phyloP scores from a whole-genome alignment of 495 filamentous ascomycete species.

The Evernia prunastri region DNA sequence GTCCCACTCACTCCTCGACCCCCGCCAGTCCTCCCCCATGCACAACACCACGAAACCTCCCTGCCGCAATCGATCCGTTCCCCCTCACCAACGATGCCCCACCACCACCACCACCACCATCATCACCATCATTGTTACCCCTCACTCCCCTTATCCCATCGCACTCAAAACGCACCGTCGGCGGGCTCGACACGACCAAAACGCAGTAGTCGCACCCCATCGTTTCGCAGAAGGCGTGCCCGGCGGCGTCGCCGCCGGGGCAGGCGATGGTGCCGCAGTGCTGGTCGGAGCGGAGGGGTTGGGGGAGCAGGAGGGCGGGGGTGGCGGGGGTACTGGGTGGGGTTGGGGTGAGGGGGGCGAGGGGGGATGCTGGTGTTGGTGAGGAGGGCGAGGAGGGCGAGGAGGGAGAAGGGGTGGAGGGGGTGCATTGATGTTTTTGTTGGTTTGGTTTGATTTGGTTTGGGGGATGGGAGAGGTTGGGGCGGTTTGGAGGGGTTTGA shows the following conservation, averaged over 20 bases:
- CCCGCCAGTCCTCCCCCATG: no score
- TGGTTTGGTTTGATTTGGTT: no score
- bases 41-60: background rate
- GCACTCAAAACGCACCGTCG: constrained; percentile 10
- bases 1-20: background rate
- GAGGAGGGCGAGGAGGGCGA: background rate
- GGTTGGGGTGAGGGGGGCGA: background rate
- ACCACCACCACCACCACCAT: no score
- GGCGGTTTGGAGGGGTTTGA: background rate
- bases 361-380: background rate
- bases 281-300: constrained; percentile 34
- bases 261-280: constrained; percentile 45
- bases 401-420: constrained; percentile 26
- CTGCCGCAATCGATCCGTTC: background rate
- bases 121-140: no score
- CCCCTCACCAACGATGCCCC: background rate
- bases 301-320: background rate
- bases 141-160: constrained; percentile 9
- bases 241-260: constrained; percentile 1
- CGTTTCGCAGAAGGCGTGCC: constrained; percentile 9
- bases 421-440: background rate
- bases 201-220: constrained; percentile 19
- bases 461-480: background rate
- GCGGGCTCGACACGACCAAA: background rate
- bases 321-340: no score